These are phyloP conservation scores for Penicillium sp. DNA, from an alignment of 2,329 filamentous ascomycete species.

Conservation along the genomic window DNA sequence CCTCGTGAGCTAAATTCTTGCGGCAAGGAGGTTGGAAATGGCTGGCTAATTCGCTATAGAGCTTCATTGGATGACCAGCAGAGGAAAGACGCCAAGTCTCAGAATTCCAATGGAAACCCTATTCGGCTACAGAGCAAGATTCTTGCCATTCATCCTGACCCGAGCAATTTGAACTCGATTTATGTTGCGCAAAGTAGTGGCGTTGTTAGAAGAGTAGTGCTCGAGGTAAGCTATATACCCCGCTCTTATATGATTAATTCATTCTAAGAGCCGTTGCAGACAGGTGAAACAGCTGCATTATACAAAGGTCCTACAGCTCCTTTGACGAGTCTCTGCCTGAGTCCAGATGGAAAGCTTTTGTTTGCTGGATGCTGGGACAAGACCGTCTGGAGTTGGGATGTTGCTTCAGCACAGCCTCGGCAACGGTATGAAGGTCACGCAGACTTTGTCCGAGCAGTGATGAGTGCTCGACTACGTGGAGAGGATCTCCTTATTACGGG, in stretches of 20 bases:
- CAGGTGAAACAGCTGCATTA: slow-evolving; percentile 44
- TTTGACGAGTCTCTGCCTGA: slow-evolving; percentile 73
- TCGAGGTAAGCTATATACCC: slow-evolving; percentile 66
- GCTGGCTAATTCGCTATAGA: slow-evolving; percentile 29
- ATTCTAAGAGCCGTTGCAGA: slow-evolving; percentile 33
- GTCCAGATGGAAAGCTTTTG: slow-evolving; percentile 57
- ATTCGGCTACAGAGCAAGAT: slow-evolving; percentile 83
- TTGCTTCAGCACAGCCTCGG: slow-evolving; percentile 56
- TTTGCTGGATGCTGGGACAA: slow-evolving; percentile 97
- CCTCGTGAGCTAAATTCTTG: slow-evolving; percentile 63
- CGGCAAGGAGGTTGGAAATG: not conserved
- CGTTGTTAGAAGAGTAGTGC: slow-evolving; percentile 68
- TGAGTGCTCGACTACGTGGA: slow-evolving; percentile 61
- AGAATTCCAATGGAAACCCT: slow-evolving; percentile 82
- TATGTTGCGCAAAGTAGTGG: slow-evolving; percentile 89
- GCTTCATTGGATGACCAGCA: slow-evolving; percentile 52
- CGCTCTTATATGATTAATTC: not conserved
- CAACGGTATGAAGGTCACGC: slow-evolving; percentile 72
- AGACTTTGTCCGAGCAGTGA: slow-evolving; percentile 87
- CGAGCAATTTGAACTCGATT: slow-evolving; percentile 61
- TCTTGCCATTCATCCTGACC: slow-evolving; percentile 70
- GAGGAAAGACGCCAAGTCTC: slow-evolving; percentile 70
- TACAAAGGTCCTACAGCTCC: slow-evolving; percentile 79
- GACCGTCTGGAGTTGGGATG: slow-evolving; percentile 80
- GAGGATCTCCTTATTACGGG: slow-evolving; percentile 70